Conservation (phyloP, 352 stramenopile genomes). For the Phytophthora sp. region DNA sequence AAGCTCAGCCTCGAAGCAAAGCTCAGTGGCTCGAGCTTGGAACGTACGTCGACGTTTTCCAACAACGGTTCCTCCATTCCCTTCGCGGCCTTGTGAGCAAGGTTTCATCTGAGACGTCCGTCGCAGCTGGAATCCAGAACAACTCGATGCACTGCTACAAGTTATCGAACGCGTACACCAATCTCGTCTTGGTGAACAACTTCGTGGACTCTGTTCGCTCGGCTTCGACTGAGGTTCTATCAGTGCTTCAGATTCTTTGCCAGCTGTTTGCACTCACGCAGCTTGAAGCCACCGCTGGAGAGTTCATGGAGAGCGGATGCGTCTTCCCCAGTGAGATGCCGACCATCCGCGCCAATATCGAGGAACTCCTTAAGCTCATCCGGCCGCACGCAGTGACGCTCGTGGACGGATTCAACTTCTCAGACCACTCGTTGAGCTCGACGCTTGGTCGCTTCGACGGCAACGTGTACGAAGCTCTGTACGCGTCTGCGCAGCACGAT, state of each 20-base stretch:
- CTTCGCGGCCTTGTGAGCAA: constrained; percentile 49
- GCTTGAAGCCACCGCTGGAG: constrained; percentile 61
- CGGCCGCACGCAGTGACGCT: constrained; percentile 75
- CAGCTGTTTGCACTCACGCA: constrained; percentile 80
- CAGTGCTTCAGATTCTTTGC: constrained; percentile 63
- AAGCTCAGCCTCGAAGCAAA: constrained; percentile 28
- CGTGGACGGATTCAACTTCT: constrained; percentile 84
- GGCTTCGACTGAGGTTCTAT: constrained; percentile 20
- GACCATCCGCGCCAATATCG: constrained; percentile 56
- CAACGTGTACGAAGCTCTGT: constrained; percentile 77
- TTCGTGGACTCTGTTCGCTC: constrained; percentile 47
- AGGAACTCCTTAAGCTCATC: constrained; percentile 55
- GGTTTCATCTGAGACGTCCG: constrained; percentile 32
- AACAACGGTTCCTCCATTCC: constrained; percentile 65
- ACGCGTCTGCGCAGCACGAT: constrained; percentile 63
- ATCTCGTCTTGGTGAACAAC: constrained; percentile 53
- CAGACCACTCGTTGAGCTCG: constrained; percentile 75
- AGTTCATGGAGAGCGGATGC: constrained; percentile 72
- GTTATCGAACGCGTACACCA: constrained; percentile 63
- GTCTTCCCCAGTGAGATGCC: constrained; percentile 54
- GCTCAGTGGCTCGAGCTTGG: constrained; percentile 45
- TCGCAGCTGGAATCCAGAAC: constrained; percentile 58
- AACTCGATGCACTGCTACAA: constrained; percentile 70
- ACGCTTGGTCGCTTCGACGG: constrained; percentile 76
- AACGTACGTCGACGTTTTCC: constrained; percentile 48